Percentiles rank a stretch among this genome's conserved stretches.
Evolutionary conservation across 2,329 filamentous ascomycete genomes (phyloP).

Genomic region (Talaromyces amestolkiae): DNA sequence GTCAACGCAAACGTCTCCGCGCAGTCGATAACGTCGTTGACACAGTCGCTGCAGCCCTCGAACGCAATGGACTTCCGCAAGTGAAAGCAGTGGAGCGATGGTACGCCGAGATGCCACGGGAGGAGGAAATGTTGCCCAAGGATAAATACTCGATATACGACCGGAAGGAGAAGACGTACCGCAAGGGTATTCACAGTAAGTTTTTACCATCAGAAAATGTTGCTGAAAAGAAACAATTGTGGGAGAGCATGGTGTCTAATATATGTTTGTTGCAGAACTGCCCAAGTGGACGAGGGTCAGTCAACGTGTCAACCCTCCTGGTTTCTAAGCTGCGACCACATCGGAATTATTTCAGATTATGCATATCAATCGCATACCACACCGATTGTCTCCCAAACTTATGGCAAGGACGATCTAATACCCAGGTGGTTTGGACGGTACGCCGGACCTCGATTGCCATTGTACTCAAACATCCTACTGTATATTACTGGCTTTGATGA

Average conservation of each 20-base stretch:
- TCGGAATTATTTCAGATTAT: background rate
- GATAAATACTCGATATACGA: conserved; percentile 99
- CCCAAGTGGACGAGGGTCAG: conserved; percentile 95
- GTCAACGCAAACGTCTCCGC: conserved; percentile 77
- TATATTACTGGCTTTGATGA: conserved; percentile 12
- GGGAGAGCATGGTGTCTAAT: background rate
- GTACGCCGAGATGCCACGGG: conserved; percentile 94
- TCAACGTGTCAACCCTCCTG: conserved; percentile 88
- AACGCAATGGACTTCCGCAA: conserved; percentile 66
- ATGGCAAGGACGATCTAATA: background rate
- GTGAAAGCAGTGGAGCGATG: conserved; percentile 79
- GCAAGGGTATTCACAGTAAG: conserved; percentile 97
- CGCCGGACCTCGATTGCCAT: background rate
- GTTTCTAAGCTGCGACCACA: conserved; percentile 65
- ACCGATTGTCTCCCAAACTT: background rate
- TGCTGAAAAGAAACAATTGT: background rate
- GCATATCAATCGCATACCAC: background rate
- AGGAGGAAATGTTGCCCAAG: conserved; percentile 89
- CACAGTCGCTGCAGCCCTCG: conserved; percentile 74
- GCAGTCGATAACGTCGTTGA: conserved; percentile 85
- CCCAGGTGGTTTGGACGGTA: background rate
- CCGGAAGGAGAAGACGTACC: conserved; percentile 89
- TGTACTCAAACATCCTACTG: background rate
- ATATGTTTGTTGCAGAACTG: conserved; percentile 55
- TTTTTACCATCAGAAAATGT: conserved; percentile 25